These are phyloP conservation scores for Candida manassasensis DNA, from an alignment of 805 yeast species.

Conservation along the genomic window DNA sequence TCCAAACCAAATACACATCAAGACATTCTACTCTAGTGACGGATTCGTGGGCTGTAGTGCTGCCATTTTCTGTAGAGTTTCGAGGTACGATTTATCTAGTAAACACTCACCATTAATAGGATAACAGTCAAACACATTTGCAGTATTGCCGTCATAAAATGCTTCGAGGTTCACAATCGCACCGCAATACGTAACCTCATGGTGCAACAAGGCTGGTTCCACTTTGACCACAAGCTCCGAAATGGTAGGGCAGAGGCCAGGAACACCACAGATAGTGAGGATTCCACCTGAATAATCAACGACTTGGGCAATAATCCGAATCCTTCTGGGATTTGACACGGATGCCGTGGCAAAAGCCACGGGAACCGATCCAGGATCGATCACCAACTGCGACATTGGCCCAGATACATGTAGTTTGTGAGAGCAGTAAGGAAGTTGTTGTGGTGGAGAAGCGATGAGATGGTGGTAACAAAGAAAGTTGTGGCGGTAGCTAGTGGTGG, in stretches of 20 bases:
- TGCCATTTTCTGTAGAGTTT: constrained; percentile 6
- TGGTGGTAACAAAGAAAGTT: no score
- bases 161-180: constrained; percentile 26
- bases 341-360: constrained; percentile 21
- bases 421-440: no score
- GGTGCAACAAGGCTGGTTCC: constrained; percentile 8
- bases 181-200: constrained; percentile 16
- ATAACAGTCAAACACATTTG: constrained; percentile 21
- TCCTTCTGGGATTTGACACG: constrained; percentile 13
- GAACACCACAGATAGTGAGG: constrained; percentile 10
- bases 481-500: no score
- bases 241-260: not conserved
- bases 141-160: constrained; percentile 23
- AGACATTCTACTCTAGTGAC: not conserved
- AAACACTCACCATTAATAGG: constrained; percentile 12
- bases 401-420: no score
- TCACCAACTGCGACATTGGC: constrained; percentile 25
- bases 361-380: constrained; percentile 23
- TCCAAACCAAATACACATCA: no score
- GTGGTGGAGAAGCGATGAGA: no score
- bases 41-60: no score
- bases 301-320: constrained; percentile 29
- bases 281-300: constrained; percentile 14
- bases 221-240: constrained; percentile 4
- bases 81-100: constrained; percentile 1